Evolutionary conservation across 75 land plant genomes (phyloP).

Genomic region (Gnetum montanum): DNA sequence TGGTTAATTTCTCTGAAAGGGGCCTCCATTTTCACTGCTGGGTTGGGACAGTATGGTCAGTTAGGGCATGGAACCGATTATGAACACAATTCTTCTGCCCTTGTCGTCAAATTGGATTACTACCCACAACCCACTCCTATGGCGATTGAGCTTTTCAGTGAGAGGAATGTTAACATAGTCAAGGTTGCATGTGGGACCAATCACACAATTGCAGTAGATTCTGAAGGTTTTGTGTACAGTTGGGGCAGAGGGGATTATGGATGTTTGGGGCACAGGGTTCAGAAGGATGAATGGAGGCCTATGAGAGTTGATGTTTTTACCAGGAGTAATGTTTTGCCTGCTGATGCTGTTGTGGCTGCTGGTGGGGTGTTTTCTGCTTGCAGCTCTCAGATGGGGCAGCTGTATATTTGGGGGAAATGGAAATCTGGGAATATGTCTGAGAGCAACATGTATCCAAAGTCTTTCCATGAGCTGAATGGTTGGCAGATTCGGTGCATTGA

Average conservation of each 20-base stretch:
- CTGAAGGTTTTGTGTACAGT: constrained; percentile 85
- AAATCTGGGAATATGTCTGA: too few relatives aligned
- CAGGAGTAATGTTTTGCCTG: constrained; percentile 70
- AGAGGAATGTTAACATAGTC: constrained; percentile 54
- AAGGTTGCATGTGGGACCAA: constrained; percentile 98
- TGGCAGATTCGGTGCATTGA: constrained; percentile 90
- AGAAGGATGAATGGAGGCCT: constrained; percentile 92
- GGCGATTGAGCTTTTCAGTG: constrained; percentile 64
- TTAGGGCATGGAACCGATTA: constrained; percentile 98
- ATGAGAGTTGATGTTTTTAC: constrained; percentile 80
- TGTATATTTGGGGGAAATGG: too few relatives aligned
- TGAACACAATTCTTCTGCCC: constrained; percentile 43
- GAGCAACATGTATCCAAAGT: too few relatives aligned
- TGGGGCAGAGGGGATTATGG: too few relatives aligned
- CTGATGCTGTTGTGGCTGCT: constrained; percentile 81
- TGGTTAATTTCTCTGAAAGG: constrained; percentile 82
- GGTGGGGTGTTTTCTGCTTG: constrained; percentile 84
- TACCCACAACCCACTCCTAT: constrained; percentile 89
- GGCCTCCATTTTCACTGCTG: constrained; percentile 79
- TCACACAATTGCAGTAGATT: constrained; percentile 98
- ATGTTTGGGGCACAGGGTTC: constrained; percentile 93
- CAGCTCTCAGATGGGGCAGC: too few relatives aligned
- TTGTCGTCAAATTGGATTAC: constrained; percentile 41
- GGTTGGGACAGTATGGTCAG: constrained; percentile 98
- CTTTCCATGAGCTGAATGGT: constrained; percentile 52